Percentiles rank a stretch among this genome's conserved stretches.
These are phyloP conservation scores for Leishmania martiniquensis DNA, from an alignment of 208 protist genomes.

Conservation along the genomic window DNA sequence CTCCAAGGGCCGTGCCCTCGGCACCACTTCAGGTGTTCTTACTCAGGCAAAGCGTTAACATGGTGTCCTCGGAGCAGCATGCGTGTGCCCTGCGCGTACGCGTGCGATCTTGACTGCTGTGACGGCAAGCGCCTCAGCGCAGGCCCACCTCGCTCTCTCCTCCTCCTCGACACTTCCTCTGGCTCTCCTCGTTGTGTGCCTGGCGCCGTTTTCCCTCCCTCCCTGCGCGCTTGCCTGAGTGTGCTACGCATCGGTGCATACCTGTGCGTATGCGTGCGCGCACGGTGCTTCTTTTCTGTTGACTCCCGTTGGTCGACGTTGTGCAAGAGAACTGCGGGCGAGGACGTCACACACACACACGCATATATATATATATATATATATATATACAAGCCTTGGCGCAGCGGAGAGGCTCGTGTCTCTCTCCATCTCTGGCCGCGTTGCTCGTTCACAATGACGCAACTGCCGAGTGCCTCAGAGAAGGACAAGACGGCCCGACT, in stretches of 20 bases:
- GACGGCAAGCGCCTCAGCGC: background rate
- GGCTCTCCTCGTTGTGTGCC: background rate
- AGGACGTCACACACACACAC: background rate
- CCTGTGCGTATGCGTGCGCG: background rate
- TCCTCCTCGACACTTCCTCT: background rate
- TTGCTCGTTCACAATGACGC: constrained; percentile 5
- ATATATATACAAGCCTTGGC: background rate
- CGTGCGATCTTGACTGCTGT: background rate
- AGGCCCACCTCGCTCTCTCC: background rate
- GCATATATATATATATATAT: background rate
- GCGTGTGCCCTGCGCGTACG: background rate
- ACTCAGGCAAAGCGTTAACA: background rate
- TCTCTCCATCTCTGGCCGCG: background rate
- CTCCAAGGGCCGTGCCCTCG: background rate
- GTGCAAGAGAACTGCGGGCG: background rate
- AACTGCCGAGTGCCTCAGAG: constrained; percentile 17
- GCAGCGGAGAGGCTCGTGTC: background rate
- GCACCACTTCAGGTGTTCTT: background rate
- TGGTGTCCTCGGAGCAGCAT: too few relatives aligned
- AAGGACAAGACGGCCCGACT: constrained; percentile 32
- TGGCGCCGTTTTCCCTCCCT: background rate
- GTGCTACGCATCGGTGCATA: background rate
- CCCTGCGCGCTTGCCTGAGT: background rate
- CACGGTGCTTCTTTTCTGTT: background rate
- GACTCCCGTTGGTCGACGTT: background rate